phyloP scores from a whole-genome alignment of 225 moss, liverwort and hornwort species.

The Pleurozium schreberi region DNA sequence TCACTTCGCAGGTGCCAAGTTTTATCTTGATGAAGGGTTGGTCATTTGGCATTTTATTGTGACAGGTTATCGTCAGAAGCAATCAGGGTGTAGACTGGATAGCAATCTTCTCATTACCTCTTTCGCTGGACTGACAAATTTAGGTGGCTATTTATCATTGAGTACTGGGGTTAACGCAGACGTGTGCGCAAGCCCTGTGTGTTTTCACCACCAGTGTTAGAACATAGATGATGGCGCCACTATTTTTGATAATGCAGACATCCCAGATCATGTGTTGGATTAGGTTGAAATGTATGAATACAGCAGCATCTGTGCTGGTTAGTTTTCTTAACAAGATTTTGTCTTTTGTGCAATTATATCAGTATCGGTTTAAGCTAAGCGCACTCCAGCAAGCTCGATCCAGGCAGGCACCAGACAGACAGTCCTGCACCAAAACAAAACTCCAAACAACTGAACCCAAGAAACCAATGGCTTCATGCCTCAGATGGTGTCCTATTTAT shows the following conservation, averaged over 20 bases:
- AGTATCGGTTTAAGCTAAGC: neutral
- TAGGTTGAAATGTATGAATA: neutral
- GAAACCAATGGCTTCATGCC: neutral
- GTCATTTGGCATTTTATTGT: neutral
- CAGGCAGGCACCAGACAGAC: neutral
- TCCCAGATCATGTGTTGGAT: neutral
- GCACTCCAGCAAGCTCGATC: neutral
- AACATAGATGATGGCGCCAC: neutral
- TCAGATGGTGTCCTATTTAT: neutral
- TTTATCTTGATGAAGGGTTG: neutral
- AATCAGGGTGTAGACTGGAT: neutral
- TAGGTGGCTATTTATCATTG: neutral
- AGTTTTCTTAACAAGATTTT: neutral
- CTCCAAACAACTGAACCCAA: neutral
- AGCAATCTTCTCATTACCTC: neutral
- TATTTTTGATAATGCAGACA: conserved; percentile 16
- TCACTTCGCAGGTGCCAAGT: conserved; percentile 4
- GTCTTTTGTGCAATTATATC: neutral
- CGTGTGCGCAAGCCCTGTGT: neutral
- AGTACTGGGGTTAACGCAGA: neutral
- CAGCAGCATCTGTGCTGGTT: neutral
- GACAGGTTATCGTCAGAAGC: neutral
- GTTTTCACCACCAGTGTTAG: neutral
- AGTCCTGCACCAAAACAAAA: neutral
- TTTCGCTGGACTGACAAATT: neutral